These are phyloP conservation scores for Cercophora scortea DNA, from an alignment of 495 filamentous ascomycete species.

Conservation along the genomic window DNA sequence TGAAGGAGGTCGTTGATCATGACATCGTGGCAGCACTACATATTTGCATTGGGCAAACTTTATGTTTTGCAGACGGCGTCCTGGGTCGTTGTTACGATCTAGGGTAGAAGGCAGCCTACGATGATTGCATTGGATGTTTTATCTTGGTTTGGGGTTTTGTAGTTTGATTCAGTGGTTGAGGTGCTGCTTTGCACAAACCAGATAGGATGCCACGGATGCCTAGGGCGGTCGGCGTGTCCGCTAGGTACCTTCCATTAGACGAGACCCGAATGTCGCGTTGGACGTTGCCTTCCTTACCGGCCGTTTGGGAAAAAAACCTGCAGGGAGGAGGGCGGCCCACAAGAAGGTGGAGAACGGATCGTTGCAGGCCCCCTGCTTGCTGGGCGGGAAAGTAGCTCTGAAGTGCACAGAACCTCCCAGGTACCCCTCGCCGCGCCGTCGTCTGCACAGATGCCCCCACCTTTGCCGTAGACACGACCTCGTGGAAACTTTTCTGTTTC, in stretches of 20 bases:
- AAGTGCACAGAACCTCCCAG: neutral
- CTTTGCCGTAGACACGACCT: neutral
- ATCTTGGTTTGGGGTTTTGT: neutral
- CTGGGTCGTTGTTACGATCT: no score
- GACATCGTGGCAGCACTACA: no score
- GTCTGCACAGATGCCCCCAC: slow-evolving; percentile 1
- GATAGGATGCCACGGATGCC: no score
- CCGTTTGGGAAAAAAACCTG: slow-evolving; percentile 16
- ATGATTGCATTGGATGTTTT: no score
- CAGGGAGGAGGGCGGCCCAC: slow-evolving; percentile 7
- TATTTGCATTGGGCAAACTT: no score
- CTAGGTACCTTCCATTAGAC: neutral
- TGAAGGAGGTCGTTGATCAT: no score
- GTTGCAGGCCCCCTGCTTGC: slow-evolving; percentile 13
- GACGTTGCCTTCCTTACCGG: slow-evolving; percentile 8
- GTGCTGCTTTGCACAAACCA: no score
- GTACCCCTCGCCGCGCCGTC: neutral
- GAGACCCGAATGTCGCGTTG: slow-evolving; percentile 3
- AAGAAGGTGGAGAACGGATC: slow-evolving; percentile 7
- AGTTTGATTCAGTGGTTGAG: neutral
- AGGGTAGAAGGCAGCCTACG: no score
- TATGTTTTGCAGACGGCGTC: no score
- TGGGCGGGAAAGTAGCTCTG: neutral
- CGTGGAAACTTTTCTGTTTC: neutral
- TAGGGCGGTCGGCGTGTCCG: neutral